Evolutionary conservation across 306 rosid genomes (phyloP).

Genomic region (Cicer arietinum): DNA sequence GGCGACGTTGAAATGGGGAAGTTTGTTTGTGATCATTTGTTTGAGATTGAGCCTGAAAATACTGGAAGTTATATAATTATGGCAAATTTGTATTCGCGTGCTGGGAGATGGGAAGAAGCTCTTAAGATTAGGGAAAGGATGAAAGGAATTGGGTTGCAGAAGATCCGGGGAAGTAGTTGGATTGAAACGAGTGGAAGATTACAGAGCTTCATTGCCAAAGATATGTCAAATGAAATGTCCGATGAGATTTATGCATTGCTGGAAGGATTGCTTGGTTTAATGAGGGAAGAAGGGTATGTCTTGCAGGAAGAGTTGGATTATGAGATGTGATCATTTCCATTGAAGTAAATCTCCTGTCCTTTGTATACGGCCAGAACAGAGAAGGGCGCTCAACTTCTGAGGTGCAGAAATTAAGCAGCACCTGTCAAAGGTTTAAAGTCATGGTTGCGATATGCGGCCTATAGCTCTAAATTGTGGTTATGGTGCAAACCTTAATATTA

Average conservation of each 20-base stretch:
- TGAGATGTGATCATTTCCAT: conserved; percentile 34
- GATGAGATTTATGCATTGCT: conserved; percentile 61
- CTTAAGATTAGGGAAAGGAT: conserved; percentile 67
- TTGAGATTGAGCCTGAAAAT: conserved; percentile 77
- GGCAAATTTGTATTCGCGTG: conserved; percentile 84
- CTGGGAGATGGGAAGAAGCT: conserved; percentile 87
- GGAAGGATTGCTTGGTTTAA: conserved; percentile 63
- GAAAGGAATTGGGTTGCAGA: conserved; percentile 65
- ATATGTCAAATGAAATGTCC: conserved; percentile 56
- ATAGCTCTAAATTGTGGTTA: no score
- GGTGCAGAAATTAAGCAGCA: conserved; percentile 23
- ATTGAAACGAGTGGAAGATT: conserved; percentile 63
- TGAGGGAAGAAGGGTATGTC: conserved; percentile 62
- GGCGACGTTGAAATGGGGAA: conserved; percentile 76
- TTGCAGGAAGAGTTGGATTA: conserved; percentile 58
- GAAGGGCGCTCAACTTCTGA: conserved; percentile 11
- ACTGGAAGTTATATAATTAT: conserved; percentile 80
- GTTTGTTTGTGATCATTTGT: conserved; percentile 65
- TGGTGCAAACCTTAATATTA: background rate
- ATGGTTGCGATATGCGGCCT: no score
- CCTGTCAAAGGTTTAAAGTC: background rate
- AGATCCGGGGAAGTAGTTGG: conserved; percentile 81
- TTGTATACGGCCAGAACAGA: conserved; percentile 5
- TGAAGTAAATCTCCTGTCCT: background rate
- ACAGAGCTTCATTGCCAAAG: conserved; percentile 58